Percentiles rank a stretch among this genome's conserved stretches.
Evolutionary conservation across 139 green algal species (phyloP).

Genomic region (Asterochloris erici): DNA sequence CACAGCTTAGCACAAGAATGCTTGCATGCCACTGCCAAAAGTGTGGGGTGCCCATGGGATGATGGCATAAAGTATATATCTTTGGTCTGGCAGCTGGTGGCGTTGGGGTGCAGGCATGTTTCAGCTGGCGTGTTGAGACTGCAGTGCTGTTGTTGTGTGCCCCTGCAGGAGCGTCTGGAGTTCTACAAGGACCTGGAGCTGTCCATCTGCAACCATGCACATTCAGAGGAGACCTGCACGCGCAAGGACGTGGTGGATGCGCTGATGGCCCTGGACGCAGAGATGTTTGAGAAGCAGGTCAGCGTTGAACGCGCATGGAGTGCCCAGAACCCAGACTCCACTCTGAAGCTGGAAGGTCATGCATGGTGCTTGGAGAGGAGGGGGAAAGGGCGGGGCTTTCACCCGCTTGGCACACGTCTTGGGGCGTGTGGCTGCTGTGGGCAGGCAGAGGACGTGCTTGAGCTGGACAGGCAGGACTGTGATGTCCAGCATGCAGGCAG

Average conservation of each 20-base stretch:
- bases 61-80: too few relatives aligned
- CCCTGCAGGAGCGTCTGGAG: slow-evolving; percentile 41
- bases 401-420: background rate
- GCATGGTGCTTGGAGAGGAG: background rate
- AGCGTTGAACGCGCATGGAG: background rate
- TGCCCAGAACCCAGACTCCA: background rate
- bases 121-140: too few relatives aligned
- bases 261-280: slow-evolving; percentile 25
- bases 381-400: slow-evolving; percentile 5
- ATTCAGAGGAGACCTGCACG: slow-evolving; percentile 31
- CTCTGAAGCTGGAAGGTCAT: background rate
- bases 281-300: slow-evolving; percentile 29
- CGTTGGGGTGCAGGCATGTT: too few relatives aligned
- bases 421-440: background rate
- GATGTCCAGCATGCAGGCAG: background rate
- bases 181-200: slow-evolving; percentile 42
- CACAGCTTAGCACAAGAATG: too few relatives aligned
- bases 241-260: slow-evolving; percentile 26
- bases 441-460: background rate
- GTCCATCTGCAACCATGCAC: slow-evolving; percentile 31
- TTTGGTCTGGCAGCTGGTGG: too few relatives aligned
- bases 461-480: background rate
- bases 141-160: too few relatives aligned
- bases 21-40: too few relatives aligned
- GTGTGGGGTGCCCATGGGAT: too few relatives aligned